These are phyloP conservation scores for Paecilomyces sp. DNA, from an alignment of 2,329 filamentous ascomycete genomes.

Conservation along the genomic window DNA sequence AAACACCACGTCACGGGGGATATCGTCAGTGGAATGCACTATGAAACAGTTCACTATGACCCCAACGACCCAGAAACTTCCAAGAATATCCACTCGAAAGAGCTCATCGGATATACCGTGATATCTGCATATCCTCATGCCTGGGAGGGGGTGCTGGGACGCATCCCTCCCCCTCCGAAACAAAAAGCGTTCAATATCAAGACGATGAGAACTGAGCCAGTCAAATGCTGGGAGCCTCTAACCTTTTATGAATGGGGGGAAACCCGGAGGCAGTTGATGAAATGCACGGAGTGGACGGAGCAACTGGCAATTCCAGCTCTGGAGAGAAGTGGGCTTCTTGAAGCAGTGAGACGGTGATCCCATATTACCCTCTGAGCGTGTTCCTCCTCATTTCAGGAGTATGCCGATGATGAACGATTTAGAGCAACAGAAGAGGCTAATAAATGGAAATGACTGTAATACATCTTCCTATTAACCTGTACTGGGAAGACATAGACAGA, in stretches of 20 bases:
- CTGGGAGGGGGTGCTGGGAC: slow-evolving; percentile 1
- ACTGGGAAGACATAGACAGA: too few relatives aligned
- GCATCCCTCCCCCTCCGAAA: slow-evolving; percentile 4
- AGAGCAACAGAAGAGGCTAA: too few relatives aligned
- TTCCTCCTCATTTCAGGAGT: too few relatives aligned
- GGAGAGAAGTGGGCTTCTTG: neutral
- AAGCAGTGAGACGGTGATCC: neutral
- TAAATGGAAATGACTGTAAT: too few relatives aligned
- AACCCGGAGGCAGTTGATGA: slow-evolving; percentile 1
- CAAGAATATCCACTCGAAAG: neutral
- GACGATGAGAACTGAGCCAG: slow-evolving; percentile 8
- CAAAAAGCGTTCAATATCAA: slow-evolving; percentile 8
- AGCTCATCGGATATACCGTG: slow-evolving; percentile 2
- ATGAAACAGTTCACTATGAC: neutral
- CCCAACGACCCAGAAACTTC: neutral
- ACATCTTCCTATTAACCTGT: too few relatives aligned
- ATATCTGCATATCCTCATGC: slow-evolving; percentile 1
- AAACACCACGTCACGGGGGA: neutral
- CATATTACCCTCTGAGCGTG: too few relatives aligned
- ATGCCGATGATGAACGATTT: too few relatives aligned
- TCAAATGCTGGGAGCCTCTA: slow-evolving; percentile 4
- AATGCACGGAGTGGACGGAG: slow-evolving; percentile 11
- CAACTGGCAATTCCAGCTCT: slow-evolving; percentile 7
- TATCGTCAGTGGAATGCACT: neutral
- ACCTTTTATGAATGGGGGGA: slow-evolving; percentile 5